A percentile compares a stretch with the other conserved stretches of the same genome.
phyloP scores from a whole-genome alignment of 768 basidiomycete species.

The Kwoniella sp. region DNA sequence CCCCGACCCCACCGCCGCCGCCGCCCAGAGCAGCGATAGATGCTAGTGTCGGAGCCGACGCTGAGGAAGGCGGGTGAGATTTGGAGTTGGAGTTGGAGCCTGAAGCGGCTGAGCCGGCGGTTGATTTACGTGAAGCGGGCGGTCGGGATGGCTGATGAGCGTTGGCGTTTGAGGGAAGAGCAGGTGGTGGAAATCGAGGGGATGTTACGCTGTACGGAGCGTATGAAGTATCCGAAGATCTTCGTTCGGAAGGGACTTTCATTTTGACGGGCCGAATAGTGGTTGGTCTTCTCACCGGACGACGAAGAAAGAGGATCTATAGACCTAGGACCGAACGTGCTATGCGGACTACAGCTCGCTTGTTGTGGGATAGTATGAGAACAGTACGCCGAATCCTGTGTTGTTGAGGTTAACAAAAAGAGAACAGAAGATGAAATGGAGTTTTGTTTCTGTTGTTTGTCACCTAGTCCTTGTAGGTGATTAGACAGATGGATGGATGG shows the following conservation, averaged over 20 bases:
- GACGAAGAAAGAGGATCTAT: no score
- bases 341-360: no score
- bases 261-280: constrained; percentile 3
- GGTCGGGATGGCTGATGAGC: not conserved
- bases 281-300: not conserved
- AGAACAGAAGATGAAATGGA: no score
- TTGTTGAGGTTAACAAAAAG: no score
- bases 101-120: not conserved
- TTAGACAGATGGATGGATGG: not conserved
- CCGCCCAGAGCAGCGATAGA: not conserved
- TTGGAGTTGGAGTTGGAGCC: not conserved
- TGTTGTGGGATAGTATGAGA: no score
- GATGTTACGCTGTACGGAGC: constrained; percentile 21
- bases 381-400: no score
- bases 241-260: constrained; percentile 20
- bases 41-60: not conserved
- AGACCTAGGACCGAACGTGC: no score
- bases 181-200: constrained; percentile 4
- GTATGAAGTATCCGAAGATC: constrained; percentile 17
- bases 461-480: no score
- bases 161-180: not conserved
- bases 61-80: no score
- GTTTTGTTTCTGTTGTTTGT: no score
- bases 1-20: constrained; percentile 4
- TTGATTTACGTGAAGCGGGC: not conserved